Percentiles rank a stretch among this genome's conserved stretches.
These are phyloP conservation scores for Paracoccidioides lutzii DNA, from an alignment of 2,329 filamentous ascomycete species.

Conservation along the genomic window DNA sequence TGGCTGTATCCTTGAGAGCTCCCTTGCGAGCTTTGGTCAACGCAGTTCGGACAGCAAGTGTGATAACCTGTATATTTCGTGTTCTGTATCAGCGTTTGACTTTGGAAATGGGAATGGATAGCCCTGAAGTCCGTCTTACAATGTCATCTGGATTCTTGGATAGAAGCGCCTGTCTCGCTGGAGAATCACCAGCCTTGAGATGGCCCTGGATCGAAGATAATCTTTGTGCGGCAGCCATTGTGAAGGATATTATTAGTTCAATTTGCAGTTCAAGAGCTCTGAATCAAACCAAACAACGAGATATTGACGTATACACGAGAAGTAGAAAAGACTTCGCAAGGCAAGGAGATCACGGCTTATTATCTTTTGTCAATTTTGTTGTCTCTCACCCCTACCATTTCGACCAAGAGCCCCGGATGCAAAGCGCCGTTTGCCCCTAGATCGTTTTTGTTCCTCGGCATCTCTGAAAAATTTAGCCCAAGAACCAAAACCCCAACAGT, in stretches of 20 bases:
- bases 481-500: background rate
- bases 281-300: background rate
- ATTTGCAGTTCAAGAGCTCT: background rate
- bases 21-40: constrained; percentile 30
- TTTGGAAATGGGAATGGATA: background rate
- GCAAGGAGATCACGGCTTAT: background rate
- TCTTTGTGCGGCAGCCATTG: constrained; percentile 28
- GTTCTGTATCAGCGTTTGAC: background rate
- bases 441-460: background rate
- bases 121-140: constrained; percentile 16
- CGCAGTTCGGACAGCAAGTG: constrained; percentile 26
- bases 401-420: background rate
- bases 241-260: background rate
- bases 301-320: background rate
- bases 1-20: constrained; percentile 26
- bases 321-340: background rate
- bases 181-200: constrained; percentile 19
- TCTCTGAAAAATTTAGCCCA: background rate
- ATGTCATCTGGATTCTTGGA: constrained; percentile 28
- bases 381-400: background rate
- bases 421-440: background rate
- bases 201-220: constrained; percentile 31
- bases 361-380: background rate
- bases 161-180: constrained; percentile 21
- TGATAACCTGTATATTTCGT: constrained; percentile 23